These are phyloP conservation scores for Thielaviopsis musarum DNA, from an alignment of 2,329 filamentous ascomycete genomes.

Conservation along the genomic window DNA sequence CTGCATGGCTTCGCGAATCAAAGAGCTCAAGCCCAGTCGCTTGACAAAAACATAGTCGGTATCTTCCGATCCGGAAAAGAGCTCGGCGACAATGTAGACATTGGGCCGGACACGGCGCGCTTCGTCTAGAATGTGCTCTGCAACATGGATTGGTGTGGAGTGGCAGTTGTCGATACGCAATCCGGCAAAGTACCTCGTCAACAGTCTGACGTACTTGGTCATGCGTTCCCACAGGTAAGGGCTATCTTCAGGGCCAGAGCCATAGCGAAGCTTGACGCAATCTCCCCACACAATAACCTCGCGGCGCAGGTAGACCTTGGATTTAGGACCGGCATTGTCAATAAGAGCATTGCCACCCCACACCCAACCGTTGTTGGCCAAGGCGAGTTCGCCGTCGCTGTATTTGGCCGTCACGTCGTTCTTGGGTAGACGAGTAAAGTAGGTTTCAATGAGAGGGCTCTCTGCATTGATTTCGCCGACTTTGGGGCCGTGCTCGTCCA, in stretches of 20 bases:
- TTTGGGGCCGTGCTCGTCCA: conserved; percentile 86
- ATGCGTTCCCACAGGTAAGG: conserved; percentile 94
- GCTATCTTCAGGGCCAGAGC: conserved; percentile 61
- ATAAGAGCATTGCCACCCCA: conserved; percentile 92
- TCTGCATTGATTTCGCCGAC: conserved; percentile 59
- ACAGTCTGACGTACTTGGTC: conserved; percentile 75
- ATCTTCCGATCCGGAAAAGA: conserved; percentile 89
- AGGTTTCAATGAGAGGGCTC: conserved; percentile 77
- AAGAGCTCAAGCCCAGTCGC: conserved; percentile 71
- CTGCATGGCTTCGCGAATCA: conserved; percentile 97
- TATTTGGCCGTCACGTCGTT: conserved; percentile 67
- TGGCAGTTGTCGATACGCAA: conserved; percentile 98
- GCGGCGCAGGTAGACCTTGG: conserved; percentile 81
- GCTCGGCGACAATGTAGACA: conserved; percentile 80
- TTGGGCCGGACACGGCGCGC: conserved; percentile 79
- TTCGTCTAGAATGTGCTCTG: conserved; percentile 86
- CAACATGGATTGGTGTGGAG: conserved; percentile 85
- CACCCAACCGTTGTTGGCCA: conserved; percentile 97
- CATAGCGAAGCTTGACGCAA: conserved; percentile 93
- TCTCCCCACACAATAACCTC: conserved; percentile 98
- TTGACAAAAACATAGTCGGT: conserved; percentile 96
- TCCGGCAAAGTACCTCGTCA: conserved; percentile 89
- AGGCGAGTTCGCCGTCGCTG: conserved; percentile 55
- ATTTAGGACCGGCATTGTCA: conserved; percentile 82
- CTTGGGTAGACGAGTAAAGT: conserved; percentile 76